Percentiles rank a stretch among this genome's conserved stretches.
phyloP scores from a whole-genome alignment of 768 basidiomycete species.

The Rhizopogon sp. region DNA sequence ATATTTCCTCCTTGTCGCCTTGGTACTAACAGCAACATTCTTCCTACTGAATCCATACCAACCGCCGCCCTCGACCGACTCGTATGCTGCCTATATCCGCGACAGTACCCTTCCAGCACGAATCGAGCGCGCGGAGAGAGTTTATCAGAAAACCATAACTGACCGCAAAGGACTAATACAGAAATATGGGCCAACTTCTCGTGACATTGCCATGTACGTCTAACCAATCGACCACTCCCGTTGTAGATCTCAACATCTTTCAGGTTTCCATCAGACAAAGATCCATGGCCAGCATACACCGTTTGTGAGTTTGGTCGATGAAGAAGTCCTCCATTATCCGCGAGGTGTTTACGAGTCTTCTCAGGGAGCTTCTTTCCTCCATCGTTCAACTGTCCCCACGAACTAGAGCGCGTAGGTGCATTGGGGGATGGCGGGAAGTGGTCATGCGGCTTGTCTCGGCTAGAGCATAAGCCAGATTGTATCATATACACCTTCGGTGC shows the following conservation, averaged over 20 bases:
- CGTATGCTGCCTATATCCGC: conserved; percentile 18
- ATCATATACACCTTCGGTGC: conserved; percentile 60
- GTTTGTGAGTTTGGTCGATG: conserved; percentile 37
- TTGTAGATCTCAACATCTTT: conserved; percentile 1
- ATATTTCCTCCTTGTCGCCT: conserved; percentile 40
- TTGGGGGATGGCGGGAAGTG: conserved; percentile 70
- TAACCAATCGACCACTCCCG: conserved; percentile 3
- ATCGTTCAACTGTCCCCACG: conserved; percentile 39
- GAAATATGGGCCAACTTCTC: conserved; percentile 48
- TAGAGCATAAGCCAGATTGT: conserved; percentile 50
- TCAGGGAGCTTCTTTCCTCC: conserved; percentile 44
- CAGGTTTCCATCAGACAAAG: conserved; percentile 48
- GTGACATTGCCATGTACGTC: conserved; percentile 43
- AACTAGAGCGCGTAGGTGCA: conserved; percentile 37
- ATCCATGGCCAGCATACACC: conserved; percentile 55
- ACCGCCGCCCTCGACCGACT: conserved; percentile 17
- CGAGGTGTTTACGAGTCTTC: conserved; percentile 1
- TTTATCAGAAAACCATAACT: conserved; percentile 39
- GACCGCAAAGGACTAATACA: conserved; percentile 44
- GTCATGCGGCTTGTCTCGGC: conserved; percentile 57
- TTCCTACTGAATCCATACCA: conserved; percentile 41
- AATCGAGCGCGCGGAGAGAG: conserved; percentile 36
- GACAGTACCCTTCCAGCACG: conserved; percentile 35
- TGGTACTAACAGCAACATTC: conserved; percentile 38
- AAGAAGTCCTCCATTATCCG: not conserved